These are phyloP conservation scores for Trichophyton equinum DNA, from an alignment of 2,329 filamentous ascomycete species.

Conservation along the genomic window DNA sequence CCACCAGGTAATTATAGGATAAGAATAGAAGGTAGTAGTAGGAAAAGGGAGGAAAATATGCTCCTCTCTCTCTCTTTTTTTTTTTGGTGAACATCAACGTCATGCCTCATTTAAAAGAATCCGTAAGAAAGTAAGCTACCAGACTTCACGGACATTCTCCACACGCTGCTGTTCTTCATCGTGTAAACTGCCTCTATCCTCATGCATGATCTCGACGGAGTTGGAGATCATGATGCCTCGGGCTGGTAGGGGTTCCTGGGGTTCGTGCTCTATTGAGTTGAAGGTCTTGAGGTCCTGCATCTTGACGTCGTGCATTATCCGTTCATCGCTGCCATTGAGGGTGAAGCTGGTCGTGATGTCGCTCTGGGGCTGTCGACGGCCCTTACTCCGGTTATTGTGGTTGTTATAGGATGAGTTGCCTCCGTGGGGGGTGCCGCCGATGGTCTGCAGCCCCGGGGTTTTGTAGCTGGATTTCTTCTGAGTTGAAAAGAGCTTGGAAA, in stretches of 20 bases:
- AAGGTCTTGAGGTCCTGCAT: conserved; percentile 25
- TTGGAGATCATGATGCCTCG: conserved; percentile 33
- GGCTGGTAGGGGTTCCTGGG: conserved; percentile 9
- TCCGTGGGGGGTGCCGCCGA: conserved; percentile 26
- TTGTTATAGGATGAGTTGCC: conserved; percentile 11
- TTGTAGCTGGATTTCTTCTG: conserved; percentile 7
- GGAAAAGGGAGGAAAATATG: not conserved
- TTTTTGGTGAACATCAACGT: not conserved
- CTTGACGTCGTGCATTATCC: conserved; percentile 34
- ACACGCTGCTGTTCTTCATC: conserved; percentile 34
- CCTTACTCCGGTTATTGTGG: not conserved
- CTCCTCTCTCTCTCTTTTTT: not conserved
- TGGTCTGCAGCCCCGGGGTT: conserved; percentile 28
- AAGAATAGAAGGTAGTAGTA: no score
- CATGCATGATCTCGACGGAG: conserved; percentile 25
- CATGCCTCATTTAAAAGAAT: not conserved
- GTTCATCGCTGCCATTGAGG: conserved; percentile 35
- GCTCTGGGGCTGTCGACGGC: conserved; percentile 16
- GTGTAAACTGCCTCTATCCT: conserved; percentile 1
- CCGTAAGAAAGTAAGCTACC: not conserved
- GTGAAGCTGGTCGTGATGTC: conserved; percentile 19
- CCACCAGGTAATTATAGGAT: no score
- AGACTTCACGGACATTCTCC: conserved; percentile 35
- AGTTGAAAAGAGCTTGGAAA: conserved; percentile 17
- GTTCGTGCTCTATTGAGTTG: conserved; percentile 7